Percentiles rank a stretch among this genome's conserved stretches.
Evolutionary conservation across 2,329 filamentous ascomycete species (phyloP).

Genomic region (Cladophialophora immunda): DNA sequence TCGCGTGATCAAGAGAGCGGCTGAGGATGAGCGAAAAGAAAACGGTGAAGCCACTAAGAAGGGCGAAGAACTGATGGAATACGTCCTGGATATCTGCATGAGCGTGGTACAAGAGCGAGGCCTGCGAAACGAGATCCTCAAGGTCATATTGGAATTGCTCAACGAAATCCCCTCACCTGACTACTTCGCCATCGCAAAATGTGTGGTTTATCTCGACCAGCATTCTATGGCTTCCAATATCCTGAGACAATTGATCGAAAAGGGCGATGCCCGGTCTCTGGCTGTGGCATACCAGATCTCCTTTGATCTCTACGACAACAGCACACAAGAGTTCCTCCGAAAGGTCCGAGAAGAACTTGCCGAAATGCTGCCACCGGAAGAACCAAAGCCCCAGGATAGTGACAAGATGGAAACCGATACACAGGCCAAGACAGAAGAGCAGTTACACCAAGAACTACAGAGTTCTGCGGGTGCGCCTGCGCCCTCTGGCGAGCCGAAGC

Average conservation of each 20-base stretch:
- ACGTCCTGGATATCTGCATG: slow-evolving; percentile 95
- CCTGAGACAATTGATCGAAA: slow-evolving; percentile 80
- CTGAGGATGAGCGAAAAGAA: slow-evolving; percentile 80
- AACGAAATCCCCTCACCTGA: slow-evolving; percentile 92
- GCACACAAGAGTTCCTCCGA: slow-evolving; percentile 93
- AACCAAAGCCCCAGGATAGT: slow-evolving; percentile 53
- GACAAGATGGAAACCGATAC: slow-evolving; percentile 58
- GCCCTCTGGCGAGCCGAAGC: slow-evolving; percentile 57
- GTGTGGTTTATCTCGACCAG: slow-evolving; percentile 93
- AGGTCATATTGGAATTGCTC: slow-evolving; percentile 91
- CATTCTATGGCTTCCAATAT: slow-evolving; percentile 89
- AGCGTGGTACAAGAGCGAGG: slow-evolving; percentile 93
- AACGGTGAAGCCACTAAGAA: slow-evolving; percentile 63
- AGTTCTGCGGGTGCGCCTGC: slow-evolving; percentile 54
- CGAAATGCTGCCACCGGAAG: slow-evolving; percentile 56
- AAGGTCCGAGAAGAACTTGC: slow-evolving; percentile 87
- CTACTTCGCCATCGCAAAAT: slow-evolving; percentile 98
- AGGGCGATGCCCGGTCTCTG: slow-evolving; percentile 78
- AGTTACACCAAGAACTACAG: slow-evolving; percentile 64
- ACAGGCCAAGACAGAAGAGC: slow-evolving; percentile 58
- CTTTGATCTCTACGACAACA: slow-evolving; percentile 98
- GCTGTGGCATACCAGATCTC: slow-evolving; percentile 96
- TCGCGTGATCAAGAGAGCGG: slow-evolving; percentile 86
- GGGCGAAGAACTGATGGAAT: slow-evolving; percentile 95
- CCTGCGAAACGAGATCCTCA: slow-evolving; percentile 83